Percentiles rank a stretch among this genome's conserved stretches.
phyloP scores from a whole-genome alignment of 2,329 filamentous ascomycete genomes.

The Microcera coccophila region DNA sequence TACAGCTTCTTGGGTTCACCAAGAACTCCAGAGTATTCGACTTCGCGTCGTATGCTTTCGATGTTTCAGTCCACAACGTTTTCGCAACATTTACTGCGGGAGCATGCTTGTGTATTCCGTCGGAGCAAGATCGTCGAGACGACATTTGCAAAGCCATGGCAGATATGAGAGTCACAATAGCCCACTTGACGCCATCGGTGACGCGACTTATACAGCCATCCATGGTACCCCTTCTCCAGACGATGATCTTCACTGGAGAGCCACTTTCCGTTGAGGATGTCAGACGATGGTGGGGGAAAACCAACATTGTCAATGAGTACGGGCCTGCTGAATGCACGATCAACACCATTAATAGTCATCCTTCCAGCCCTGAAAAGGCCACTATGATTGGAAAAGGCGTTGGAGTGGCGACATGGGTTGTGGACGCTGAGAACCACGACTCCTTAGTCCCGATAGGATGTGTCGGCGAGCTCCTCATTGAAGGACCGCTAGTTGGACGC shows the following conservation, averaged over 20 bases:
- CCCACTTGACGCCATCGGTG: neutral
- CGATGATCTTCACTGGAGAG: neutral
- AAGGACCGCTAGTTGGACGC: constrained; percentile 48
- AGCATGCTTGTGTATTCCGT: constrained; percentile 29
- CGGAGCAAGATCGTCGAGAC: constrained; percentile 35
- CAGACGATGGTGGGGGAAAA: constrained; percentile 28
- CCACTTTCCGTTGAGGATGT: neutral
- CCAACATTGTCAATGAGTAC: constrained; percentile 17
- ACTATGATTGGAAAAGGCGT: neutral
- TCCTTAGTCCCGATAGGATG: constrained; percentile 12
- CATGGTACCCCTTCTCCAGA: neutral
- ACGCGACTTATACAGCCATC: neutral
- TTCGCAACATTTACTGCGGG: constrained; percentile 11
- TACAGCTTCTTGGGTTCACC: neutral
- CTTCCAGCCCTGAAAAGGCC: neutral
- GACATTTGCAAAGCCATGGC: constrained; percentile 19
- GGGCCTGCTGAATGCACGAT: constrained; percentile 1
- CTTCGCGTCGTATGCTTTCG: constrained; percentile 15
- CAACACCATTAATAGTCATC: neutral
- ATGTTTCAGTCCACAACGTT: constrained; percentile 9
- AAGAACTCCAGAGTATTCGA: neutral
- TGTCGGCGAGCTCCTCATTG: constrained; percentile 21
- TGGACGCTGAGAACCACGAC: constrained; percentile 15
- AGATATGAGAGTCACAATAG: neutral
- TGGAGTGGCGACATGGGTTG: constrained; percentile 14